These are phyloP conservation scores for Blastobotrys parvus DNA, from an alignment of 805 yeast genomes.

Conservation along the genomic window DNA sequence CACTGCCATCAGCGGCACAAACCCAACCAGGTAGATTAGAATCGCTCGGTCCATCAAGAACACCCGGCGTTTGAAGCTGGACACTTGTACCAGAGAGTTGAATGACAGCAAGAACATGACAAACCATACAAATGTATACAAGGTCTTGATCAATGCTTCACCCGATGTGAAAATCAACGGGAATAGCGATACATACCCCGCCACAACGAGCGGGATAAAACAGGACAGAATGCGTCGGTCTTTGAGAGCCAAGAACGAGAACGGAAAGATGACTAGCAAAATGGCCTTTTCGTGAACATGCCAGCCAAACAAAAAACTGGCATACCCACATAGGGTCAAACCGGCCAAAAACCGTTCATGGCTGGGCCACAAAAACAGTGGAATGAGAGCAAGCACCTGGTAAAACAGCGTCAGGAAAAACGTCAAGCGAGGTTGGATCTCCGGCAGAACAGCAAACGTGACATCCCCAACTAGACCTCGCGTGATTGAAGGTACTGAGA, in stretches of 20 bases:
- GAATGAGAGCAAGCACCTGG: slow-evolving; percentile 69
- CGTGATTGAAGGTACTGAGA: slow-evolving; percentile 42
- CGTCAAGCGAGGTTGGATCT: slow-evolving; percentile 68
- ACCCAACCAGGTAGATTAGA: slow-evolving; percentile 55
- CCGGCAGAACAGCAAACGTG: slow-evolving; percentile 70
- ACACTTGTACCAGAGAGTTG: slow-evolving; percentile 38
- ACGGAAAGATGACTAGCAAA: slow-evolving; percentile 81
- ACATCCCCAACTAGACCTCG: slow-evolving; percentile 92
- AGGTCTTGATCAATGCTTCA: slow-evolving; percentile 68
- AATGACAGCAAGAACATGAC: slow-evolving; percentile 65
- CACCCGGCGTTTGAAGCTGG: slow-evolving; percentile 20
- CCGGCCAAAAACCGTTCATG: slow-evolving; percentile 76
- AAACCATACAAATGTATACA: slow-evolving; percentile 80
- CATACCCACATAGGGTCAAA: slow-evolving; percentile 80
- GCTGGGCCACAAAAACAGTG: slow-evolving; percentile 53
- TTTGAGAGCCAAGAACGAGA: slow-evolving; percentile 61
- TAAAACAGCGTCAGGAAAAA: slow-evolving; percentile 76
- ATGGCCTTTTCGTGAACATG: slow-evolving; percentile 98
- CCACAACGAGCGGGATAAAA: slow-evolving; percentile 59
- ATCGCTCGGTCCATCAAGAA: slow-evolving; percentile 68
- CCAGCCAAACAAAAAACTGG: slow-evolving; percentile 94
- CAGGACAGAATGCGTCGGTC: slow-evolving; percentile 67
- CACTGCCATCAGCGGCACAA: slow-evolving; percentile 53
- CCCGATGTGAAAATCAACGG: slow-evolving; percentile 77
- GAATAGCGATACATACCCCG: slow-evolving; percentile 82